phyloP scores from a whole-genome alignment of 495 filamentous ascomycete genomes.

The Bacidia rubella region DNA sequence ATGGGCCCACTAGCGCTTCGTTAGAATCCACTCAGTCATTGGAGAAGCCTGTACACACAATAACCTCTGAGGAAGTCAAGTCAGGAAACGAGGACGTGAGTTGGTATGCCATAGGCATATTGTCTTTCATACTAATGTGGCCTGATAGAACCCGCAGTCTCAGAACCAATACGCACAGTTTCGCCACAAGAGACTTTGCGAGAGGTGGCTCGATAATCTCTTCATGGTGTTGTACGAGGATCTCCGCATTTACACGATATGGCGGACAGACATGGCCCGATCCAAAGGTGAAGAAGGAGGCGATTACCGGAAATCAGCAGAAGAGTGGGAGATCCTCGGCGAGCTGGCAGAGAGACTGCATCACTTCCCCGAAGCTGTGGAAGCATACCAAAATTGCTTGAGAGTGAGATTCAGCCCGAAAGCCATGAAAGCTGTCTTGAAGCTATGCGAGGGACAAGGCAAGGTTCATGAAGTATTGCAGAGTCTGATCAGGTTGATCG shows the following conservation, averaged over 20 bases:
- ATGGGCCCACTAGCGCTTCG: constrained; percentile 25
- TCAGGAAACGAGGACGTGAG: constrained; percentile 67
- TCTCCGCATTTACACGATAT: constrained; percentile 95
- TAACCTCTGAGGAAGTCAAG: constrained; percentile 71
- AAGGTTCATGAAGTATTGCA: constrained; percentile 65
- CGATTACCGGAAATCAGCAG: constrained; percentile 86
- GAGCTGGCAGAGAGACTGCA: constrained; percentile 85
- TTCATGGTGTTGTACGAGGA: constrained; percentile 99
- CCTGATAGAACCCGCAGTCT: constrained; percentile 14
- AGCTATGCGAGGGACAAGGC: constrained; percentile 56
- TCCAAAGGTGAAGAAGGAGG: constrained; percentile 57
- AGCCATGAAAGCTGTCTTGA: constrained; percentile 72
- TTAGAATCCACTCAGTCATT: constrained; percentile 38
- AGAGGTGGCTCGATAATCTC: constrained; percentile 94
- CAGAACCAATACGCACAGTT: constrained; percentile 51
- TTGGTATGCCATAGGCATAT: constrained; percentile 4
- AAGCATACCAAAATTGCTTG: constrained; percentile 80
- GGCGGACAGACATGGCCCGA: constrained; percentile 93
- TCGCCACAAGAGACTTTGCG: constrained; percentile 91
- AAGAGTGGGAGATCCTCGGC: constrained; percentile 97
- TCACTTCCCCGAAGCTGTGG: constrained; percentile 74
- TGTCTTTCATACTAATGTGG: neutral
- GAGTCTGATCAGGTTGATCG: constrained; percentile 72
- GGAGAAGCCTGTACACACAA: constrained; percentile 68
- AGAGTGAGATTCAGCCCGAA: constrained; percentile 76